Percentiles rank a stretch among this genome's conserved stretches.
Conservation (phyloP, 1,284 basidiomycete genomes). For the Caloboletus firmus region DNA sequence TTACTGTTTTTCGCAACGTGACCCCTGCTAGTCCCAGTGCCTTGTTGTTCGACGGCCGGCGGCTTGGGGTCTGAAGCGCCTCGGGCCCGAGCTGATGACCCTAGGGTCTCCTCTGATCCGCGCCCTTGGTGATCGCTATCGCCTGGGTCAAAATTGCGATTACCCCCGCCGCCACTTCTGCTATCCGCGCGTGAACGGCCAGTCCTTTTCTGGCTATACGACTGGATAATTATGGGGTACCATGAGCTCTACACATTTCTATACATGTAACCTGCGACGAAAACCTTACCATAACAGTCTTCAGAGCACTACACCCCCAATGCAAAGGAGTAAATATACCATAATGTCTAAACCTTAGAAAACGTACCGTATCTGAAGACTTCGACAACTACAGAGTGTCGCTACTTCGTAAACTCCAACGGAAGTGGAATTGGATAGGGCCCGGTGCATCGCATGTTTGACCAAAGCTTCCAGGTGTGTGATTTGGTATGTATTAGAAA, state of each 20-base stretch:
- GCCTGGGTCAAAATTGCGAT: conserved; percentile 42
- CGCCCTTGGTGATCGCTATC: conserved; percentile 43
- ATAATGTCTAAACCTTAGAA: conserved; percentile 1
- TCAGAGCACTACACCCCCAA: conserved; percentile 55
- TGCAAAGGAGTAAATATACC: conserved; percentile 15
- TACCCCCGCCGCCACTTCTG: conserved; percentile 43
- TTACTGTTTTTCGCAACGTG: conserved; percentile 30
- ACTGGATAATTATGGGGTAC: conserved; percentile 38
- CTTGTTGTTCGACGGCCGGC: conserved; percentile 28
- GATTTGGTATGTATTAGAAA: conserved; percentile 83
- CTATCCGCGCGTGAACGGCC: conserved; percentile 53
- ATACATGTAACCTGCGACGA: conserved; percentile 3
- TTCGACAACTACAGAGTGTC: conserved; percentile 84
- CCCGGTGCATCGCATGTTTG: conserved; percentile 89
- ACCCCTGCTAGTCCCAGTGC: conserved; percentile 16
- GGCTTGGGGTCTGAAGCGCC: conserved; percentile 46
- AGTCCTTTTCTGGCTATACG: conserved; percentile 69
- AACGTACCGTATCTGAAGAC: conserved; percentile 80
- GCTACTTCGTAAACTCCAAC: conserved; percentile 94
- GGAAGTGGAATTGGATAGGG: conserved; percentile 78
- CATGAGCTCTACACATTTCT: conserved; percentile 11
- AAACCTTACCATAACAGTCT: conserved; percentile 68
- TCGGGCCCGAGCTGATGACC: conserved; percentile 45
- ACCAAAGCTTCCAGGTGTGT: conserved; percentile 75
- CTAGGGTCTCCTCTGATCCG: conserved; percentile 35